Percentiles rank a stretch among this genome's conserved stretches.
These are phyloP conservation scores for Bisporella sp. DNA, from an alignment of 2,329 filamentous ascomycete genomes.

Conservation along the genomic window DNA sequence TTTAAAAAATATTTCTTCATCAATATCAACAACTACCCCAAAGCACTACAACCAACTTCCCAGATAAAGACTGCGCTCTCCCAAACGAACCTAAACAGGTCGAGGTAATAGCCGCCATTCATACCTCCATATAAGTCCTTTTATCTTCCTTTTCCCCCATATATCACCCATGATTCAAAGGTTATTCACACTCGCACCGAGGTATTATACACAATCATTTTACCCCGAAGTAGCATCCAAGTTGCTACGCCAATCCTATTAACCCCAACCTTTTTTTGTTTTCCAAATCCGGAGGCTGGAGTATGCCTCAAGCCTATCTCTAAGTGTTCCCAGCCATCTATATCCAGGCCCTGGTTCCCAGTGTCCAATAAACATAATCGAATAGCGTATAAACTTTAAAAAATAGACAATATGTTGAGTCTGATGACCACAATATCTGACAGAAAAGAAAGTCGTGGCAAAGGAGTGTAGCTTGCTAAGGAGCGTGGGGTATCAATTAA, in stretches of 20 bases:
- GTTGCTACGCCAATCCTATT: background rate
- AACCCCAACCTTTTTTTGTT: background rate
- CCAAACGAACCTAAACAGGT: conserved; percentile 12
- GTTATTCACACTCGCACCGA: background rate
- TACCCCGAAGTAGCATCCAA: background rate
- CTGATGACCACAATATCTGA: conserved; percentile 9
- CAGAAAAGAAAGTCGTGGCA: conserved; percentile 5
- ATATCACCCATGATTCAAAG: background rate
- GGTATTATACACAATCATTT: conserved; percentile 1
- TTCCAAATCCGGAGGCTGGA: background rate
- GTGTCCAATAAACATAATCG: background rate
- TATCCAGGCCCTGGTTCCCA: too few species aligned
- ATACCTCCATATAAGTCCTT: background rate
- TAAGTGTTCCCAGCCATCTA: background rate
- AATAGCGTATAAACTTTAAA: background rate
- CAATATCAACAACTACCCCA: background rate
- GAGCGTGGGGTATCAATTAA: conserved; percentile 20
- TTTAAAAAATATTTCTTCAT: background rate
- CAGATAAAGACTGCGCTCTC: conserved; percentile 26
- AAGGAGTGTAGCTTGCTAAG: conserved; percentile 21
- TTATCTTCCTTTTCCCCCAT: background rate
- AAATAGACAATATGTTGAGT: conserved; percentile 3
- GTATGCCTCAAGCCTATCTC: background rate
- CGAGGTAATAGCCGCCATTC: conserved; percentile 26
- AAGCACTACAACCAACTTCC: background rate